Evolutionary conservation across 768 basidiomycete genomes (phyloP).

Genomic region (Daedaleopsis sinensis): DNA sequence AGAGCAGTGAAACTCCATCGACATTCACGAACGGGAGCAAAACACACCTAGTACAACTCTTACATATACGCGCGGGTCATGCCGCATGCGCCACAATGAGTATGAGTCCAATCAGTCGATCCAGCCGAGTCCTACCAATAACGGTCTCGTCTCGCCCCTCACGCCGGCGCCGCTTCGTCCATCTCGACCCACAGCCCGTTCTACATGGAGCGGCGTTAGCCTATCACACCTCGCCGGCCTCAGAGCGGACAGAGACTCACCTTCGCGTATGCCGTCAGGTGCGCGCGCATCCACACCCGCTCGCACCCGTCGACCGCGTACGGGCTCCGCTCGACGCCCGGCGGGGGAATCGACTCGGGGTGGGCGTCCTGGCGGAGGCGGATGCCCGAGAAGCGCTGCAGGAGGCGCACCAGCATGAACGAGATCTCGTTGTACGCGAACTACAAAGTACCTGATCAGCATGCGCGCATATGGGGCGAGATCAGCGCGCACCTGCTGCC

Average conservation of each 20-base stretch:
- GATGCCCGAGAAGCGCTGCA: slow-evolving; percentile 56
- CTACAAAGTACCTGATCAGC: slow-evolving; percentile 28
- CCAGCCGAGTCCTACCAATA: too few relatives aligned
- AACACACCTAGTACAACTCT: too few relatives aligned
- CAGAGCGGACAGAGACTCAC: slow-evolving; percentile 35
- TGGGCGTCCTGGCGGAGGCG: slow-evolving; percentile 48
- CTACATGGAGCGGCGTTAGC: slow-evolving; percentile 15
- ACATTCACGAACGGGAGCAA: too few relatives aligned
- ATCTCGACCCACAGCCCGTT: slow-evolving; percentile 41
- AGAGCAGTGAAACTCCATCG: too few relatives aligned
- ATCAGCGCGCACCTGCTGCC: slow-evolving; percentile 17
- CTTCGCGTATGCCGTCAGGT: slow-evolving; percentile 57
- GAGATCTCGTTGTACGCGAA: slow-evolving; percentile 70
- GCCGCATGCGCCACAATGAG: too few relatives aligned
- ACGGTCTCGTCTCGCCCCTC: too few relatives aligned
- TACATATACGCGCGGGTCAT: too few relatives aligned
- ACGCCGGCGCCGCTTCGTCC: slow-evolving; percentile 27
- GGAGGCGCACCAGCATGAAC: slow-evolving; percentile 61
- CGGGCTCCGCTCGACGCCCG: slow-evolving; percentile 39
- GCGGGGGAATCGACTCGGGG: slow-evolving; percentile 44
- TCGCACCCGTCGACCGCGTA: slow-evolving; percentile 44
- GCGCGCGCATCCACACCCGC: slow-evolving; percentile 47
- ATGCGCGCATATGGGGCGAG: background rate
- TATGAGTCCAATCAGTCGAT: too few relatives aligned
- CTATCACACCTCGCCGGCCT: background rate